These are phyloP conservation scores for Tephrocybe sp. DNA, from an alignment of 768 basidiomycete genomes.

Conservation along the genomic window DNA sequence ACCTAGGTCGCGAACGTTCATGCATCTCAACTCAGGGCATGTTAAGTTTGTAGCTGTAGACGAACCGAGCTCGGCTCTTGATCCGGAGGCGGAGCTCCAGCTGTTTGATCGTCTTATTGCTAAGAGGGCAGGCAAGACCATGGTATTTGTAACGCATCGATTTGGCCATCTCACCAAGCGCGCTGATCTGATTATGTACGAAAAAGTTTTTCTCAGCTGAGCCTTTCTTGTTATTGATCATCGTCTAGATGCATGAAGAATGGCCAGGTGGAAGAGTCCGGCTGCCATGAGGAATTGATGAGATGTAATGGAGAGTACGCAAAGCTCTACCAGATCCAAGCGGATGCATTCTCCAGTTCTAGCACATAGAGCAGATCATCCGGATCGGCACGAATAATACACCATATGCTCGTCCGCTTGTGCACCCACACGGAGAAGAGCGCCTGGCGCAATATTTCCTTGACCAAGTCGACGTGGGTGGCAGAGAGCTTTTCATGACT, in stretches of 20 bases:
- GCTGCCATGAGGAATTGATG: slow-evolving; percentile 33
- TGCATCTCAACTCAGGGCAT: slow-evolving; percentile 24
- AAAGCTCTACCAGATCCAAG: slow-evolving; percentile 33
- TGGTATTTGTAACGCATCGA: slow-evolving; percentile 37
- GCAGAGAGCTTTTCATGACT: too few species aligned
- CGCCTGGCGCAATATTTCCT: too few species aligned
- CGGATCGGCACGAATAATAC: too few species aligned
- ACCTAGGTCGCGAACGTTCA: slow-evolving; percentile 28
- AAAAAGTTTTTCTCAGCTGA: neutral
- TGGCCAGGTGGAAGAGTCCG: slow-evolving; percentile 29
- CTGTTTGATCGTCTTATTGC: neutral
- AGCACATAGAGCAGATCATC: too few species aligned
- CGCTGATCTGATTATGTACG: slow-evolving; percentile 35
- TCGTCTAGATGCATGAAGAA: slow-evolving; percentile 34
- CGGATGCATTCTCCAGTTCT: slow-evolving; percentile 26
- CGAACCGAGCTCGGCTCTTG: slow-evolving; percentile 48
- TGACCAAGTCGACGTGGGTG: too few species aligned
- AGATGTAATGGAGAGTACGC: slow-evolving; percentile 29
- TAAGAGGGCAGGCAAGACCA: slow-evolving; percentile 34
- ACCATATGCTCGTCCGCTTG: too few species aligned
- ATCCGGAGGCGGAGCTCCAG: slow-evolving; percentile 40
- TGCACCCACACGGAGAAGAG: too few species aligned
- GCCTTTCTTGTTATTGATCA: neutral
- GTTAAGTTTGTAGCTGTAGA: slow-evolving; percentile 41
- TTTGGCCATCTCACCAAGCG: slow-evolving; percentile 36